Conservation (phyloP, 1,284 basidiomycete genomes). For the Papiliotrema nemorosa region DNA sequence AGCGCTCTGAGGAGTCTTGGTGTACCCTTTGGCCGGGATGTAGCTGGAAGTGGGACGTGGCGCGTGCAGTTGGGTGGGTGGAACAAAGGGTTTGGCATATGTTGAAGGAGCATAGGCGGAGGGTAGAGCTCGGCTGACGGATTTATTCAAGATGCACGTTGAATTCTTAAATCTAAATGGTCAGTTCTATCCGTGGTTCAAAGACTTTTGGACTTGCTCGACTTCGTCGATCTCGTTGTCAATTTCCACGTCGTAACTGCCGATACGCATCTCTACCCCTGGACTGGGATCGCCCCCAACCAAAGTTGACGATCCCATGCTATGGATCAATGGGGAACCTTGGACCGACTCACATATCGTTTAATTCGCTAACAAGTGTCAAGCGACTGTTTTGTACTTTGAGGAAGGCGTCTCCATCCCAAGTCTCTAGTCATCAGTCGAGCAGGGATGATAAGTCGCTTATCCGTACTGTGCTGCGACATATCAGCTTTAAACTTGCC, state of each 20-base stretch:
- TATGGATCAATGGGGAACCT: conserved; percentile 5
- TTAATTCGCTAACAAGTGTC: conserved; percentile 52
- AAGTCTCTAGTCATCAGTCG: conserved; percentile 38
- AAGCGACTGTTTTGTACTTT: conserved; percentile 57
- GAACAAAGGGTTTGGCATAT: conserved; percentile 31
- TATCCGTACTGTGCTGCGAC: conserved; percentile 43
- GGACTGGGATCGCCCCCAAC: conserved; percentile 19
- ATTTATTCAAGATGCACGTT: conserved; percentile 30
- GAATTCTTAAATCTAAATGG: conserved; percentile 23
- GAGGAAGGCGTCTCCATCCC: conserved; percentile 53
- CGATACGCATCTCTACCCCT: conserved; percentile 56
- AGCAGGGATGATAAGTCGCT: background rate
- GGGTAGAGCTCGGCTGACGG: conserved; percentile 8
- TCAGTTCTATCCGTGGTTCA: conserved; percentile 6
- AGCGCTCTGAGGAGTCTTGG: no score
- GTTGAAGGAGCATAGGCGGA: conserved; percentile 16
- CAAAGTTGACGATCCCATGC: conserved; percentile 31
- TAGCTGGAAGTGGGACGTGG: conserved; percentile 13
- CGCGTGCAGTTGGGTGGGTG: conserved; percentile 21
- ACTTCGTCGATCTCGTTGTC: conserved; percentile 26
- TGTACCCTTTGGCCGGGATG: conserved; percentile 10
- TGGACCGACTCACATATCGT: conserved; percentile 34
- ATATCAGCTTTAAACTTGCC: background rate
- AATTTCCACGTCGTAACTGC: conserved; percentile 61
- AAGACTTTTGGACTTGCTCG: conserved; percentile 24